A percentile compares a stretch with the other conserved stretches of the same genome.
These are phyloP conservation scores for Malus hybrid DNA, from an alignment of 331 rosid genomes.

Conservation along the genomic window DNA sequence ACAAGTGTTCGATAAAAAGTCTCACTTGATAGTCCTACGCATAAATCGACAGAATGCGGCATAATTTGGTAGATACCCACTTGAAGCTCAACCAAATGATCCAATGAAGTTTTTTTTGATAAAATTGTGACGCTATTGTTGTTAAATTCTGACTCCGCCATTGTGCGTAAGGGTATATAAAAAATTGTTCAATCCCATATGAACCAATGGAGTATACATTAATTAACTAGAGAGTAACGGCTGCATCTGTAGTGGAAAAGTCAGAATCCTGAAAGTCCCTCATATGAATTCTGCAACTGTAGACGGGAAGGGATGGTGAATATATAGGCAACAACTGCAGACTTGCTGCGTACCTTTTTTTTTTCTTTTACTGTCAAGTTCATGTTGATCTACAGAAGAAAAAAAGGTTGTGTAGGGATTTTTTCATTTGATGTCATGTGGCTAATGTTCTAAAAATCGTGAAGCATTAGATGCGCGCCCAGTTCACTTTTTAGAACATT, in stretches of 20 bases:
- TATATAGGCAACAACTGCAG: not conserved
- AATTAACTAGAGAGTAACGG: slow-evolving; percentile 24
- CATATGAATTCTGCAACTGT: slow-evolving; percentile 17
- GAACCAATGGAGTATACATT: not conserved
- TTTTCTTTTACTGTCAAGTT: not conserved
- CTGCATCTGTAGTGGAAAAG: slow-evolving; percentile 16
- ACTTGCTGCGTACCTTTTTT: not conserved
- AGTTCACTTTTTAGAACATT: not conserved
- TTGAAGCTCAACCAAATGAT: no score
- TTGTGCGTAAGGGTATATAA: slow-evolving; percentile 12
- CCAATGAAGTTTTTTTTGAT: no score
- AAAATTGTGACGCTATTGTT: no score
- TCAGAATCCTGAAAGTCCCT: slow-evolving; percentile 2
- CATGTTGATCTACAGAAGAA: not conserved
- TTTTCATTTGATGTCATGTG: not conserved
- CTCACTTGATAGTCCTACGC: no score
- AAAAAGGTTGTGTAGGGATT: not conserved
- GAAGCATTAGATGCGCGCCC: not conserved
- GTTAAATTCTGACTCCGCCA: no score
- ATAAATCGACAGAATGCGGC: no score
- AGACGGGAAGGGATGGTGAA: slow-evolving; percentile 7
- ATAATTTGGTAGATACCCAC: no score
- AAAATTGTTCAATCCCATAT: slow-evolving; percentile 1
- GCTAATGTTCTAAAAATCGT: not conserved
- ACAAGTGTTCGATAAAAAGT: no score